A percentile compares a stretch with the other conserved stretches of the same genome.
Conservation (phyloP, 2,329 filamentous ascomycete species). For the Apiospora hydei region DNA sequence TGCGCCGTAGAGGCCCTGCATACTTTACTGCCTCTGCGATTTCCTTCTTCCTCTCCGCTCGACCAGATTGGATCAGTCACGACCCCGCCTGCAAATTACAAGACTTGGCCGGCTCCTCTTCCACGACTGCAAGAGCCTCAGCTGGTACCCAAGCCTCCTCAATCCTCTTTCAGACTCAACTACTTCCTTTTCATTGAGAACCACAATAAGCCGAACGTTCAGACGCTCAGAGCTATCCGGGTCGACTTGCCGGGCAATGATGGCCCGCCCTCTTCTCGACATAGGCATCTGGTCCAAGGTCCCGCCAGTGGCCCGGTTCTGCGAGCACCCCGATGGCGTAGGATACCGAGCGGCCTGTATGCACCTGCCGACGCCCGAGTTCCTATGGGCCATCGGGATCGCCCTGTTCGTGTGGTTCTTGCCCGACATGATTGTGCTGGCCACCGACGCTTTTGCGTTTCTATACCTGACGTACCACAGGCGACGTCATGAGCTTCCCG, state of each 20-base stretch:
- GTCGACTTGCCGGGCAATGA: not conserved
- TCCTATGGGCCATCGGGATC: slow-evolving; percentile 4
- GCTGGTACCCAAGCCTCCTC: not conserved
- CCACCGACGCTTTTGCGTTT: not conserved
- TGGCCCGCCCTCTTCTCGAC: not conserved
- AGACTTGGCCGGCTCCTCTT: not conserved
- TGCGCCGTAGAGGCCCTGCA: not conserved
- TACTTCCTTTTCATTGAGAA: not conserved
- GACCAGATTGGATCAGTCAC: not conserved
- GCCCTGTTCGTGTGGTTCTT: slow-evolving; percentile 15
- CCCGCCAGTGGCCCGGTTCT: not conserved
- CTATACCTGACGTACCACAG: not conserved
- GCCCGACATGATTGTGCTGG: not conserved
- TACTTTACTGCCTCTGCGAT: not conserved
- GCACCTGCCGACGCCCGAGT: not conserved
- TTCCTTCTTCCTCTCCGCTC: not conserved
- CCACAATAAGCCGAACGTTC: not conserved
- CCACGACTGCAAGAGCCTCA: too few species aligned
- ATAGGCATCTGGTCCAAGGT: not conserved
- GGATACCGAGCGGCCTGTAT: not conserved
- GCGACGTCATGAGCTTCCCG: not conserved
- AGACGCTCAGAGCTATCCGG: too few species aligned
- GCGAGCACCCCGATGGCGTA: not conserved
- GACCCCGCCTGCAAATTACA: not conserved
- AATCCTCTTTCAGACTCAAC: not conserved